A percentile compares a stretch with the other conserved stretches of the same genome.
Evolutionary conservation across 108 stramenopile genomes (phyloP).

Genomic region (Cyclotella distinguenda): DNA sequence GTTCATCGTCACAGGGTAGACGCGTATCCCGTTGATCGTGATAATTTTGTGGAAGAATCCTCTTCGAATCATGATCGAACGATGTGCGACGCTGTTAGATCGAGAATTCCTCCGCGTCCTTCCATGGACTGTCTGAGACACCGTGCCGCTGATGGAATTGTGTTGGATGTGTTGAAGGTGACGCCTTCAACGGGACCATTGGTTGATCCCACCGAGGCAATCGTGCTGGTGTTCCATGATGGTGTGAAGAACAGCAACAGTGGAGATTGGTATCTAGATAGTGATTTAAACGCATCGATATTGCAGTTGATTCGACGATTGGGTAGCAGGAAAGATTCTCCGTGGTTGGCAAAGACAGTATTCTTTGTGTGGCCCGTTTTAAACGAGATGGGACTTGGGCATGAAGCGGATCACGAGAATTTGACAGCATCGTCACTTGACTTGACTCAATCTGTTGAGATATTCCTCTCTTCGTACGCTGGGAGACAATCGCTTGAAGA

Average conservation of each 20-base stretch:
- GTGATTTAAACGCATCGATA: conserved; percentile 51
- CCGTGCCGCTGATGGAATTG: conserved; percentile 9
- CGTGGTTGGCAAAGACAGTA: conserved; percentile 81
- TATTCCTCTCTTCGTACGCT: conserved; percentile 39
- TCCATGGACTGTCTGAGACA: conserved; percentile 38
- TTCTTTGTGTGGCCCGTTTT: conserved; percentile 61
- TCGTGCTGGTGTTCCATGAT: conserved; percentile 68
- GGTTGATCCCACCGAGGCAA: conserved; percentile 57
- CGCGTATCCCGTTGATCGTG: conserved; percentile 27
- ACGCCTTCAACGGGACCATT: conserved; percentile 47
- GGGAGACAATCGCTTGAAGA: neutral
- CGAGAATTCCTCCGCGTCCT: neutral
- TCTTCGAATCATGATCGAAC: neutral
- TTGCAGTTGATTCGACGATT: conserved; percentile 56
- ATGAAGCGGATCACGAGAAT: neutral
- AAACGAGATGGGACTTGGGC: neutral
- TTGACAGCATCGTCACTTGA: conserved; percentile 16
- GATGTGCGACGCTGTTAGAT: conserved; percentile 28
- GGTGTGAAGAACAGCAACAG: conserved; percentile 56
- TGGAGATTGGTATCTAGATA: conserved; percentile 54
- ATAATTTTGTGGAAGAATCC: neutral
- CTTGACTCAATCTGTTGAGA: conserved; percentile 14
- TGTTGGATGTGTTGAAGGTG: conserved; percentile 60
- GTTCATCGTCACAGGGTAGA: conserved; percentile 40
- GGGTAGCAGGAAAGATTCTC: conserved; percentile 42